Conservation (phyloP, 306 rosid genomes). For the Oemleria cerasiformis region DNA sequence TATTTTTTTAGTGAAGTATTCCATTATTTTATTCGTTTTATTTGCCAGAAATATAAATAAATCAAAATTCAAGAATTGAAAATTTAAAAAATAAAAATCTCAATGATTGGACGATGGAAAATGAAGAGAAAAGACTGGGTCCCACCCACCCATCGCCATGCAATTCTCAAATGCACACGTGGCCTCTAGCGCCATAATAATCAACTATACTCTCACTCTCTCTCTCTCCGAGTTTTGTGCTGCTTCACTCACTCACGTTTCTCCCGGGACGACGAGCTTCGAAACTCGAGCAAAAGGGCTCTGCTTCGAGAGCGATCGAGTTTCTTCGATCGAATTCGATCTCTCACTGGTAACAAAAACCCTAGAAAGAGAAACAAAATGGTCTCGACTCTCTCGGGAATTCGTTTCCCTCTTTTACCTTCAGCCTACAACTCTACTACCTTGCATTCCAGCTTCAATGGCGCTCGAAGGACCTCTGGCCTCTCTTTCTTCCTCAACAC, state of each 20-base stretch:
- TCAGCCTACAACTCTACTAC: constrained; percentile 26
- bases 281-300: neutral
- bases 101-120: constrained; percentile 15
- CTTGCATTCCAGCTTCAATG: constrained; percentile 35
- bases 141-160: constrained; percentile 28
- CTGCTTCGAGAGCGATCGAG: neutral
- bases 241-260: neutral
- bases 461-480: constrained; percentile 34
- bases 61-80: neutral
- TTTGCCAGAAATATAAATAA: neutral
- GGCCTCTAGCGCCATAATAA: constrained; percentile 6
- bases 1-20: no score
- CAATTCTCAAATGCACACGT: constrained; percentile 35
- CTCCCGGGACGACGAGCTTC: constrained; percentile 11
- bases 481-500: constrained; percentile 39
- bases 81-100: neutral
- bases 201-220: neutral
- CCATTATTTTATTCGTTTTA: neutral
- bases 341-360: neutral
- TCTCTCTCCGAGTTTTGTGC: neutral
- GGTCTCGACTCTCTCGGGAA: constrained; percentile 76
- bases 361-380: constrained; percentile 20
- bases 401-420: constrained; percentile 60
- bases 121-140: constrained; percentile 2
- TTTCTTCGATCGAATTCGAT: neutral